A percentile compares a stretch with the other conserved stretches of the same genome.
Conservation (phyloP, 805 yeast species). For the Phaffomyces antillensis region DNA sequence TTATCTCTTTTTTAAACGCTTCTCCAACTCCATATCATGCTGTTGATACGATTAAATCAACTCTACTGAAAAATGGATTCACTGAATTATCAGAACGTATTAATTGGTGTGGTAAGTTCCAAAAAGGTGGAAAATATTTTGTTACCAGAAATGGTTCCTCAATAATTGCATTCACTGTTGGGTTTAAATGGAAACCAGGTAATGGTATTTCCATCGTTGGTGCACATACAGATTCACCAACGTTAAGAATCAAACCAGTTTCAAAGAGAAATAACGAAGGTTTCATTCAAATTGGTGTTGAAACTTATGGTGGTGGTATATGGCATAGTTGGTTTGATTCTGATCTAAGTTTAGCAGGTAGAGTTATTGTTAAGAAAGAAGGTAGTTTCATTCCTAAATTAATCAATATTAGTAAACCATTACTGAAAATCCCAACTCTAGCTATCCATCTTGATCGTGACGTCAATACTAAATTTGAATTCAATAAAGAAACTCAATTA, state of each 20-base stretch:
- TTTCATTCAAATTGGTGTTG: slow-evolving; percentile 85
- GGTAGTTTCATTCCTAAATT: slow-evolving; percentile 56
- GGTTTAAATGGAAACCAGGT: slow-evolving; percentile 64
- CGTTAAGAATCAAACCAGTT: slow-evolving; percentile 80
- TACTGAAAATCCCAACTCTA: slow-evolving; percentile 86
- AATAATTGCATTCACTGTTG: slow-evolving; percentile 79
- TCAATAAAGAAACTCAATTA: slow-evolving; percentile 82
- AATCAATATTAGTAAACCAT: slow-evolving; percentile 74
- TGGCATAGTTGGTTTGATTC: slow-evolving; percentile 98
- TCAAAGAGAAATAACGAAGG: slow-evolving; percentile 68
- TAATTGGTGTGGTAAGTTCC: slow-evolving; percentile 54
- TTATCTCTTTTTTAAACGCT: slow-evolving; percentile 68
- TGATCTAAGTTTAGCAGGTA: slow-evolving; percentile 85
- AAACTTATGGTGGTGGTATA: slow-evolving; percentile 91
- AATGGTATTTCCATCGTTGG: slow-evolving; percentile 86
- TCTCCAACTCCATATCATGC: slow-evolving; percentile 97
- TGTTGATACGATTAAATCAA: slow-evolving; percentile 55
- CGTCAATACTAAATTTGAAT: slow-evolving; percentile 72
- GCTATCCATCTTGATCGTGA: slow-evolving; percentile 87
- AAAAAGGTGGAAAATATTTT: slow-evolving; percentile 60
- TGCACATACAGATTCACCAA: slow-evolving; percentile 95
- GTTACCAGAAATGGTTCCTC: slow-evolving; percentile 90
- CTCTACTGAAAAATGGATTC: slow-evolving; percentile 58
- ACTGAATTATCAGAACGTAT: slow-evolving; percentile 63
- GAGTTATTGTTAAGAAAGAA: slow-evolving; percentile 60